Conservation (phyloP, 495 filamentous ascomycete genomes). For the Hypoxylon crocopeplum region DNA sequence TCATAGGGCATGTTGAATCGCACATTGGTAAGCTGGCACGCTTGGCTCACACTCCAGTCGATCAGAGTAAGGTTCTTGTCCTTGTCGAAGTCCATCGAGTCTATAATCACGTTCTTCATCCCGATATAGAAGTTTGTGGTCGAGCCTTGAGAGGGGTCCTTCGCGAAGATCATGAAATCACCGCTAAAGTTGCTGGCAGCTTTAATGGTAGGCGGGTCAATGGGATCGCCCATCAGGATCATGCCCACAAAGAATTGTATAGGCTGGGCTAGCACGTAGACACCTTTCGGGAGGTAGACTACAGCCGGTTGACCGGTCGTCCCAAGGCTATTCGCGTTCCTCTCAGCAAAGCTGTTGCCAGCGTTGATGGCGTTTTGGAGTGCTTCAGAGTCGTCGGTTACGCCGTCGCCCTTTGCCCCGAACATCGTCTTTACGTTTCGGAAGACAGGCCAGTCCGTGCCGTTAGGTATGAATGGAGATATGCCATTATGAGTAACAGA, state of each 20-base stretch:
- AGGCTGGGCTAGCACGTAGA: conserved; percentile 49
- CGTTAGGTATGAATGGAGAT: conserved; percentile 46
- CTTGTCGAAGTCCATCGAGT: no score
- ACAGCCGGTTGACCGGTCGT: conserved; percentile 57
- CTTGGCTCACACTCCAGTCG: no score
- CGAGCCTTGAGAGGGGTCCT: no score
- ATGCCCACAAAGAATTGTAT: conserved; percentile 54
- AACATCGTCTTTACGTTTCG: conserved; percentile 60
- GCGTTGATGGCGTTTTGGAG: conserved; percentile 39
- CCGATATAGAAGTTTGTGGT: no score
- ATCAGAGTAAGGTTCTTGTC: no score
- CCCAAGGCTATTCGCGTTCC: conserved; percentile 45
- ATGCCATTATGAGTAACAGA: conserved; percentile 43
- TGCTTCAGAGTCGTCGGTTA: conserved; percentile 63
- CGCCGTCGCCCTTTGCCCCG: conserved; percentile 56
- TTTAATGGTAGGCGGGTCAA: no score
- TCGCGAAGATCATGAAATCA: no score
- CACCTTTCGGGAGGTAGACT: conserved; percentile 58
- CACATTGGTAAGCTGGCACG: conserved; percentile 68
- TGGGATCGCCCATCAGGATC: conserved; percentile 45
- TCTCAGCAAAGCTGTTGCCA: conserved; percentile 28
- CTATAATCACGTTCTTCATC: no score
- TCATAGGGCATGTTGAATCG: conserved; percentile 62
- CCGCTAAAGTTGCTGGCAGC: no score
- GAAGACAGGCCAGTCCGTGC: conserved; percentile 58